Evolutionary conservation across 129 eudicot genomes (phyloP), one percentile per base, ranked within the genome.

Genomic region (Flaveria bidentis): DNA sequence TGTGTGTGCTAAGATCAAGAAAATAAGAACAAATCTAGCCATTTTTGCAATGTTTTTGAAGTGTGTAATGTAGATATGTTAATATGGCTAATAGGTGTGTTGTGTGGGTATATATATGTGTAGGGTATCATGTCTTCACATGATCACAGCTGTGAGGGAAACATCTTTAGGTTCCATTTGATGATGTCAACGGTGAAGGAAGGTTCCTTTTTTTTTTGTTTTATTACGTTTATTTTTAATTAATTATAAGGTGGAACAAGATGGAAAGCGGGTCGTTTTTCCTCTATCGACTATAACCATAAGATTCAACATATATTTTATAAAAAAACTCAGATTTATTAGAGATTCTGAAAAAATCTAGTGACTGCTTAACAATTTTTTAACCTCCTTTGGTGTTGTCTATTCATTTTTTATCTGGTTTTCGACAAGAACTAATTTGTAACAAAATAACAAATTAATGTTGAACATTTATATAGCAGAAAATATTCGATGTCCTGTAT

Each of bases 11-110:
- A 81, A 52, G 57, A 87, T 63, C 74, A 83, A 60, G 62, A 68
- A 78, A 56, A 69, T 22, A 46, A 83, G 70, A 25, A 85, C 36
- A 55, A 71, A 45, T 14, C 44, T 33, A 47, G 79, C 68, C 92
- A 88, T 88, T 12, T 65, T 51, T 71, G 69, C 23, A 36, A 76
- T 76, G 75, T 41, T 68, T 75, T 46, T 36, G 22, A 33, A 20
- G 68, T 3, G 42, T 58, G 72, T 45, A 68, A 71, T 71, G 65
- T 44, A 67, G 17, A 75, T 49, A 33, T 23, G 20, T 9, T 74
- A 20, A 20, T 20, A 33, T 58, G 80, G 6, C 28, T 62, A 20
- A 57, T 25, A 33, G 70, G 52, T 53, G 71, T 26, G 58, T 62
- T 10, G 1, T 14, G 49, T 5, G 16, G 42, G 16, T 64, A 26